These are phyloP conservation scores for Anastatica hierochuntica DNA, from an alignment of 345 rosid species.

Conservation along the genomic window DNA sequence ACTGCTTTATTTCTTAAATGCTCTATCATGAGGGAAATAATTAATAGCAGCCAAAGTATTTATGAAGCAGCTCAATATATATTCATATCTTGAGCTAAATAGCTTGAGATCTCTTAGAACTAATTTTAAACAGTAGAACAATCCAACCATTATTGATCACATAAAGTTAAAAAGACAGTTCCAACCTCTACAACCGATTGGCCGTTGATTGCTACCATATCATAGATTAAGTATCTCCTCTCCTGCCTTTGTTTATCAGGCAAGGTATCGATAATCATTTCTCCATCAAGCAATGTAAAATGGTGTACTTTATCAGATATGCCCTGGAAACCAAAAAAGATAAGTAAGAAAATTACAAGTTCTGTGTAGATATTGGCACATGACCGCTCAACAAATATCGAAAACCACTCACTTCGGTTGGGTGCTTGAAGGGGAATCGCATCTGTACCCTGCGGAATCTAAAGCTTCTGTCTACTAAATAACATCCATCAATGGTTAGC, in stretches of 20 bases:
- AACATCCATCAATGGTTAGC: slow-evolving; percentile 82
- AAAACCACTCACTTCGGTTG: slow-evolving; percentile 44
- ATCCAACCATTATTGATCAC: too few relatives aligned
- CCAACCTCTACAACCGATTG: slow-evolving; percentile 72
- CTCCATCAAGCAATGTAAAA: slow-evolving; percentile 91
- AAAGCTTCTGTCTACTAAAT: slow-evolving; percentile 75
- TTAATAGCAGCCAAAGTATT: too few relatives aligned
- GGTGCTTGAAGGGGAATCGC: slow-evolving; percentile 73
- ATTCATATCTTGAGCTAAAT: too few relatives aligned
- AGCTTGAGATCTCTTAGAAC: too few relatives aligned
- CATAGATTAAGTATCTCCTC: slow-evolving; percentile 88
- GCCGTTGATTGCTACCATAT: slow-evolving; percentile 73
- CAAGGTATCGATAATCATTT: slow-evolving; percentile 81
- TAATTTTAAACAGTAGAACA: too few relatives aligned
- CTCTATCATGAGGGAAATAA: too few relatives aligned
- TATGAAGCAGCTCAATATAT: too few relatives aligned
- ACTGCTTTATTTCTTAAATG: too few relatives aligned
- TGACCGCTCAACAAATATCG: not conserved
- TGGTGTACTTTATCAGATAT: slow-evolving; percentile 61
- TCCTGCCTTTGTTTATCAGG: slow-evolving; percentile 60
- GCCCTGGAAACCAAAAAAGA: slow-evolving; percentile 35
- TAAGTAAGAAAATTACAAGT: not conserved
- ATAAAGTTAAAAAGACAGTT: not conserved
- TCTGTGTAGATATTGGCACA: not conserved
- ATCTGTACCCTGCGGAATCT: slow-evolving; percentile 86